A percentile compares a stretch with the other conserved stretches of the same genome.
Evolutionary conservation across 768 basidiomycete genomes (phyloP).

Genomic region (Auriculariales sp.): DNA sequence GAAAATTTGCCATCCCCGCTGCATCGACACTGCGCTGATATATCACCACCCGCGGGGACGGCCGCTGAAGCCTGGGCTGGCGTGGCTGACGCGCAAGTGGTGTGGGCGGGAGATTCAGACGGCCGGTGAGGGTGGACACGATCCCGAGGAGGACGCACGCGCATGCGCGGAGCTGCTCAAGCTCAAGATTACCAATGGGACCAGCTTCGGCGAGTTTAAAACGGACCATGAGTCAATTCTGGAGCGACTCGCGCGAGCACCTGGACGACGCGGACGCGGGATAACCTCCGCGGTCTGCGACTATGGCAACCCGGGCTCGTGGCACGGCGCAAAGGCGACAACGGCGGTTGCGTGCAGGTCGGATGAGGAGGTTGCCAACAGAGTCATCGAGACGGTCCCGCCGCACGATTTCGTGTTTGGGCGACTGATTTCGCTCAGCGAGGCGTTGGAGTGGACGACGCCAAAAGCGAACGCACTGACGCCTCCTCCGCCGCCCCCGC

Average conservation of each 20-base stretch:
- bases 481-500: background rate
- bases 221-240: constrained; percentile 79
- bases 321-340: constrained; percentile 76
- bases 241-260: constrained; percentile 54
- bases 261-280: constrained; percentile 17
- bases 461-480: constrained; percentile 25
- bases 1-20: constrained; percentile 70
- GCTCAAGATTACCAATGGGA: constrained; percentile 64
- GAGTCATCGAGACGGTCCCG: constrained; percentile 39
- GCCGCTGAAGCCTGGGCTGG: constrained; percentile 86
- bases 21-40: constrained; percentile 81
- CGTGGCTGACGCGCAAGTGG: constrained; percentile 96
- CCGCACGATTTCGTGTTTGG: constrained; percentile 76
- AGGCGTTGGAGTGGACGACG: constrained; percentile 66
- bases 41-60: constrained; percentile 91
- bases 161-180: constrained; percentile 75
- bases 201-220: constrained; percentile 76
- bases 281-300: constrained; percentile 63
- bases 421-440: constrained; percentile 70
- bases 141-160: constrained; percentile 87
- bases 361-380: constrained; percentile 70
- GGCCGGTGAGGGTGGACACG: constrained; percentile 73
- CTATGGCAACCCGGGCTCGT: constrained; percentile 66
- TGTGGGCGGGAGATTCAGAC: constrained; percentile 80
- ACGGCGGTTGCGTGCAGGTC: constrained; percentile 58